Base-by-base conservation (phyloP, 306 rosid genomes). In the Cercis canadensis region DNA sequence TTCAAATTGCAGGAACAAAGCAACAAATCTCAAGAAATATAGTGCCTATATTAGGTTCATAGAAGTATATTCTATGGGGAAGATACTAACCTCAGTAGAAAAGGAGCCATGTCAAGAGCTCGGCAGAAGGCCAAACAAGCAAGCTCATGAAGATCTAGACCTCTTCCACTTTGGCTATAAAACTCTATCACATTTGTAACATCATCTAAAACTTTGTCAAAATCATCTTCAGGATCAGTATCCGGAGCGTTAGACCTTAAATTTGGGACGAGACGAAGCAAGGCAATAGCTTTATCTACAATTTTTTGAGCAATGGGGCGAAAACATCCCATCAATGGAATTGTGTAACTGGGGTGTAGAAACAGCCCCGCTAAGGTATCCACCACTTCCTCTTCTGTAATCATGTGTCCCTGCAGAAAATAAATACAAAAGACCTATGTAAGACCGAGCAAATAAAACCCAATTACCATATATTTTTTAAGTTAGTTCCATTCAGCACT, bases 101-200 rank as follows among this genome's bases (percentile, higher is more conserved):
- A 82, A 31, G 92, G 82, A 58, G 51, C 77, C 89, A 93, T 73
- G 70, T 87, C 96, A 73, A 93, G 81, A 60, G 88, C 79, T 0
- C 98, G 92, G 57, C 92, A 88, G 58, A 90, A 86, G 21, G 96
- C 96, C 55, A 87, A 62, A 74, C 97, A 93, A 82, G 87, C 92
- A 78, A 79, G 81, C 81, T 93, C 98, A 1, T 90, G 98, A 67
- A 93, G 98, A 81, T 87, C 97, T 4, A 93, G 78, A 70, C 96
- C 88, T 78, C 79, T 87, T 82, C 87, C 92, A 43, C 31, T 60
- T 31, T 63, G 65, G 47, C 57, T 51, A 73, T 75, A 86, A 69
- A 77, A 78, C 55, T 91, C 87, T 36, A 86, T 56, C 39, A 90
- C 85, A 72, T 69, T 52, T 43, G 46, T 67, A 39, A 80, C 83